Evolutionary conservation across 768 basidiomycete genomes (phyloP).

Genomic region (Polyporus arcularius): DNA sequence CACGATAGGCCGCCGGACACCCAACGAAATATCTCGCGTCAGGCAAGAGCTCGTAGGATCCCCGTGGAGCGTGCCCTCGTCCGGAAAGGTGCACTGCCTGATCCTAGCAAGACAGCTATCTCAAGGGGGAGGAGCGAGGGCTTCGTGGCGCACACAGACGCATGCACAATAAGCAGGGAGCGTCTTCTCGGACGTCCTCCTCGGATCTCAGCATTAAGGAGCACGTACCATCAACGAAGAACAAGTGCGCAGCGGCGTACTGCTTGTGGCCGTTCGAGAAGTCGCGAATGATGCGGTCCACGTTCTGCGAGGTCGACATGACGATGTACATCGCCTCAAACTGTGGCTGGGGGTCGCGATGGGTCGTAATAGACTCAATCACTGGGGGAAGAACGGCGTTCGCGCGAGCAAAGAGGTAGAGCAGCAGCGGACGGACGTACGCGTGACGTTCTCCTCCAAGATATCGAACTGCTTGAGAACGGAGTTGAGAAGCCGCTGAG

Average conservation of each 20-base stretch:
- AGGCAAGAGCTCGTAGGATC: too few relatives aligned
- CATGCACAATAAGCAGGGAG: not conserved
- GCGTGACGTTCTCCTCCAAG: slow-evolving; percentile 92
- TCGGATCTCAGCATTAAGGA: not conserved
- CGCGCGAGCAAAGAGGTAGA: not conserved
- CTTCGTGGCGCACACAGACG: not conserved
- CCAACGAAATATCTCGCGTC: too few relatives aligned
- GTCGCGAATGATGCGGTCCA: slow-evolving; percentile 88
- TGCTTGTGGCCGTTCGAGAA: slow-evolving; percentile 63
- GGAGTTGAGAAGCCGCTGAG: slow-evolving; percentile 78
- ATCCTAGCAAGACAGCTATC: too few relatives aligned
- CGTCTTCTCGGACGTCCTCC: not conserved
- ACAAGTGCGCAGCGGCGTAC: slow-evolving; percentile 86
- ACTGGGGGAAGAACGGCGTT: slow-evolving; percentile 48
- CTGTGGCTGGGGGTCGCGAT: slow-evolving; percentile 79
- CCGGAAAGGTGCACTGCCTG: too few relatives aligned
- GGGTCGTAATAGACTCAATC: slow-evolving; percentile 85
- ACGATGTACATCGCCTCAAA: slow-evolving; percentile 94
- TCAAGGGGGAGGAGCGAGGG: too few relatives aligned
- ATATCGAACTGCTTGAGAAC: slow-evolving; percentile 95
- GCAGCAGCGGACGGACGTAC: slow-evolving; percentile 53
- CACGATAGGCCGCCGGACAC: too few relatives aligned
- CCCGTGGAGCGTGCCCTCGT: too few relatives aligned
- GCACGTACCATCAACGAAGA: slow-evolving; percentile 85
- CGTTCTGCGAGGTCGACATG: slow-evolving; percentile 93